Evolutionary conservation across 768 basidiomycete genomes (phyloP).

Genomic region (Panaeolus cyanescens): DNA sequence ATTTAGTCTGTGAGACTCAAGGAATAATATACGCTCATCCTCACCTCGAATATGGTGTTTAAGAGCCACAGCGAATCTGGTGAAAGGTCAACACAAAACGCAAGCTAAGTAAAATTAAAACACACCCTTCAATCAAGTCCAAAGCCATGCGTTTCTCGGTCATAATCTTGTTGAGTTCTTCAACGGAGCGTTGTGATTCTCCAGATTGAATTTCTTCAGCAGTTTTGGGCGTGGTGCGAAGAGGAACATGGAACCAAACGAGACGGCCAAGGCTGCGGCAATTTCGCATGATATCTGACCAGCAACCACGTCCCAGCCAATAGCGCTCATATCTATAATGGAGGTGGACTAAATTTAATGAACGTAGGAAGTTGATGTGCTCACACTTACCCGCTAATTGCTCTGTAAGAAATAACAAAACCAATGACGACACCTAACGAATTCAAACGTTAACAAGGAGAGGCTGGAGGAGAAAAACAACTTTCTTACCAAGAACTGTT

Average conservation of each 20-base stretch:
- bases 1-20: neutral
- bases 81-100: neutral
- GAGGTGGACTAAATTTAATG: neutral
- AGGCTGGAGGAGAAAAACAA: neutral
- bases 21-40: neutral
- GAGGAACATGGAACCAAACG: constrained; percentile 65
- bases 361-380: no score
- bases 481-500: constrained; percentile 53
- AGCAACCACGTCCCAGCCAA: constrained; percentile 56
- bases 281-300: constrained; percentile 59
- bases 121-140: constrained; percentile 59
- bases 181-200: constrained; percentile 27
- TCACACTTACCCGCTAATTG: constrained; percentile 52
- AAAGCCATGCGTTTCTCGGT: constrained; percentile 61
- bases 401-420: constrained; percentile 69
- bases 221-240: constrained; percentile 42
- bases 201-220: constrained; percentile 35
- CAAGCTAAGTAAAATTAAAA: constrained; percentile 2
- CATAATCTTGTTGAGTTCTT: constrained; percentile 56
- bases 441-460: neutral
- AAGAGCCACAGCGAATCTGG: constrained; percentile 54
- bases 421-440: constrained; percentile 52
- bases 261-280: constrained; percentile 51
- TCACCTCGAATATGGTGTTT: constrained; percentile 65
- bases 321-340: constrained; percentile 58